phyloP scores from a whole-genome alignment of 192 early-diverging fungal species.

The Dissophora globulifera region DNA sequence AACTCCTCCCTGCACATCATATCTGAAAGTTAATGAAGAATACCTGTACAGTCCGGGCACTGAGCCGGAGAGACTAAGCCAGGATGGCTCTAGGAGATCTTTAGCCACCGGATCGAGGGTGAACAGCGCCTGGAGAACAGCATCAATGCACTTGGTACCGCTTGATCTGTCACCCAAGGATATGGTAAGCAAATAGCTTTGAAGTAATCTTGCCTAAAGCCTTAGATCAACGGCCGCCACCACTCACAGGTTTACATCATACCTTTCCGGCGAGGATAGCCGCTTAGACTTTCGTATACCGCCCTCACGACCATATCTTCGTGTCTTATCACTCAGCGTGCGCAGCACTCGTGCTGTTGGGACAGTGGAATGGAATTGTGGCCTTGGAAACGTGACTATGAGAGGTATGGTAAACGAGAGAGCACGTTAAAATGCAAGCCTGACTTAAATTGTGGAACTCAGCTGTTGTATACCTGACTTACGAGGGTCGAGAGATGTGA shows the following conservation, averaged over 20 bases:
- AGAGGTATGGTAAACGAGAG: not conserved
- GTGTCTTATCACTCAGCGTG: constrained; percentile 7
- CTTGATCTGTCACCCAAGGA: not conserved
- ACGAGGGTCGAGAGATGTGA: not conserved
- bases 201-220: too few species aligned
- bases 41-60: constrained; percentile 17
- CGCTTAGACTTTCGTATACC: constrained; percentile 6
- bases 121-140: constrained; percentile 23
- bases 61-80: not conserved
- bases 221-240: not conserved
- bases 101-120: constrained; percentile 8
- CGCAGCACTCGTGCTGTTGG: constrained; percentile 20
- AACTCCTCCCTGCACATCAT: not conserved
- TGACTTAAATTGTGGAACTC: too few species aligned
- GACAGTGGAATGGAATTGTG: constrained; percentile 20
- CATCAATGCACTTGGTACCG: constrained; percentile 9
- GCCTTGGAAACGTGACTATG: constrained; percentile 8
- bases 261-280: not conserved
- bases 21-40: too few species aligned
- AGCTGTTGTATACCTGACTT: too few species aligned
- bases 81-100: constrained; percentile 7
- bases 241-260: not conserved
- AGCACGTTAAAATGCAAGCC: not conserved
- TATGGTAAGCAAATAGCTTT: too few species aligned
- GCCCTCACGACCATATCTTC: constrained; percentile 30